phyloP scores from a whole-genome alignment of 2,329 filamentous ascomycete genomes.

The Lizonia empirigonia region DNA sequence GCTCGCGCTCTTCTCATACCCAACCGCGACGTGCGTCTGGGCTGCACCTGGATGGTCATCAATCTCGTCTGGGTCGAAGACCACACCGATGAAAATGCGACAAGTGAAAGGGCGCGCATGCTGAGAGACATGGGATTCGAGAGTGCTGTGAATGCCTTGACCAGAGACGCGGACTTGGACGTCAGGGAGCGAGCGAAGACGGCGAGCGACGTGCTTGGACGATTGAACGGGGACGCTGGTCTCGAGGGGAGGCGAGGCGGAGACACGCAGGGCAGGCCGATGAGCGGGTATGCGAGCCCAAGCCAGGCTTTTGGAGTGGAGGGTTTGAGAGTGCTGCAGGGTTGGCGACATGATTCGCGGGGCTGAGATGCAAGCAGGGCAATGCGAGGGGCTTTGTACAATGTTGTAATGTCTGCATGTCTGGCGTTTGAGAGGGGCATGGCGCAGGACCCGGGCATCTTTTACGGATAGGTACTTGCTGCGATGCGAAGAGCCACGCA shows the following conservation, averaged over 20 bases:
- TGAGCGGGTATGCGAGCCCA: constrained; percentile 16
- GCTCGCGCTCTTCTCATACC: constrained; percentile 74
- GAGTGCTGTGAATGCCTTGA: constrained; percentile 65
- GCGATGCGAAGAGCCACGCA: no score
- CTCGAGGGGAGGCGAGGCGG: constrained; percentile 1
- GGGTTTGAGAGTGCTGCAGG: constrained; percentile 17
- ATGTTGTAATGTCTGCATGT: no score
- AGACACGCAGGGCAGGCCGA: background rate
- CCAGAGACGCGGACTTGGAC: constrained; percentile 75
- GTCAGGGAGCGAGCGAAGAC: constrained; percentile 84
- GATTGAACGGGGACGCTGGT: constrained; percentile 26
- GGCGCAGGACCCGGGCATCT: no score
- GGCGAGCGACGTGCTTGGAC: constrained; percentile 66
- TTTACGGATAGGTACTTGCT: no score
- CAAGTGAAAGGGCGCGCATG: constrained; percentile 69
- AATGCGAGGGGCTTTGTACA: no score
- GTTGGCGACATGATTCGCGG: constrained; percentile 26
- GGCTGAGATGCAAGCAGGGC: constrained; percentile 5
- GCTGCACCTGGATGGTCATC: constrained; percentile 81
- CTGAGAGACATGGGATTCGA: constrained; percentile 75
- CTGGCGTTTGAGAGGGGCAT: no score
- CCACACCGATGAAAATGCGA: constrained; percentile 67
- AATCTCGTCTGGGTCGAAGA: constrained; percentile 88
- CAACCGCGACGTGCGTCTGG: constrained; percentile 74
- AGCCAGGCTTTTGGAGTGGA: constrained; percentile 15